Evolutionary conservation across 2,329 filamentous ascomycete genomes (phyloP), one percentile per base, ranked within the genome.

Genomic region (Septoria petroselini): DNA sequence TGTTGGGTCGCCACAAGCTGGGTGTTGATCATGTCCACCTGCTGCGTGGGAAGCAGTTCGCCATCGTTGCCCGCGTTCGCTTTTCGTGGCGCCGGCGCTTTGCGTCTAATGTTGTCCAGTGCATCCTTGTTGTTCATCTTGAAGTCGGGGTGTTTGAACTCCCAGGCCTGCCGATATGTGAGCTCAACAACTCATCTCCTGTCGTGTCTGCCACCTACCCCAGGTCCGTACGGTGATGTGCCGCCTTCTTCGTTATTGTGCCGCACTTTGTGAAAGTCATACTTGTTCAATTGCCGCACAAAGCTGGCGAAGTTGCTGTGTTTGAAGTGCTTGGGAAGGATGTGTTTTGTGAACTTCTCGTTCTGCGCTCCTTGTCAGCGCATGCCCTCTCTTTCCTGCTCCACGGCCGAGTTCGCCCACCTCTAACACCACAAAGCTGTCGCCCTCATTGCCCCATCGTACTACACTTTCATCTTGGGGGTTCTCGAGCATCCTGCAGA

Each of bases 251-350:
- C 89, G 59, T 89, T 94, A 63, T 91, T 88, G 65, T 86, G 88
- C 58, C 93, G 82, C 57, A 97, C 91, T 76, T 98, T 98, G 76
- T 98, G 93, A 62, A 98, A 98, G 73, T 76, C 74, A 59, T 79
- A 79, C 69, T 78, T 77, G 55, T 76, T 76, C 46, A 88, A 70
- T 60, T 88, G 84, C 33, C 85, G 81, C 31, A 88, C 85, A 59
- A 88, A 88, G 1, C 84, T 88, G 7, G 85, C 84, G 65, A 87
- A 88, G 63, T 88, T 88, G 69, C 86, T 87, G 69, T 97, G 93
- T 72, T 98, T 98, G 77, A 98, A 98, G 65, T 97, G 90, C 68
- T 97, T 96, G 2, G 93, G 93, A 12, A 98, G 81, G 62, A 98
- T 95, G 31, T 88, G 86, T 69, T 96, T 95, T 17, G 93, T 97